Percentiles rank a stretch among this genome's conserved stretches.
These are phyloP conservation scores for Phaeosphaeriaceae sp. DNA, from an alignment of 2,329 filamentous ascomycete genomes.

Conservation along the genomic window DNA sequence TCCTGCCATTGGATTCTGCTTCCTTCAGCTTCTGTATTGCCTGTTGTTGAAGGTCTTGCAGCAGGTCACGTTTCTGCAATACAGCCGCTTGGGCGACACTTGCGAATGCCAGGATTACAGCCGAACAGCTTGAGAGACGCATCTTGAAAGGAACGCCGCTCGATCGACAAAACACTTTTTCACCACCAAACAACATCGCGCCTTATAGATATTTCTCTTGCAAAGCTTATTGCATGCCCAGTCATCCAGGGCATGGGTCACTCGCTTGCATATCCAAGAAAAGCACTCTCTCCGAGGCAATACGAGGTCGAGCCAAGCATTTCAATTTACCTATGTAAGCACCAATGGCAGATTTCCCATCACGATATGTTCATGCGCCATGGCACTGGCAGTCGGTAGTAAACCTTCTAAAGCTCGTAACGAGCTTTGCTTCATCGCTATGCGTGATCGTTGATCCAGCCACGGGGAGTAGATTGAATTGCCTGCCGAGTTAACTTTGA, in stretches of 20 bases:
- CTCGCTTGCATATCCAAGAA: neutral
- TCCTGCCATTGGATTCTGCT: conserved; percentile 10
- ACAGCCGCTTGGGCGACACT: conserved; percentile 12
- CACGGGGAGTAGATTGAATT: too few species aligned
- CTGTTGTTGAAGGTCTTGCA: conserved; percentile 20
- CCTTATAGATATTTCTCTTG: neutral
- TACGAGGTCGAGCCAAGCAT: neutral
- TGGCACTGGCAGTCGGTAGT: neutral
- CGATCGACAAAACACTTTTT: neutral
- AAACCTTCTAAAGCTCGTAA: neutral
- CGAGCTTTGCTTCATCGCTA: neutral
- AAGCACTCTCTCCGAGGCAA: neutral
- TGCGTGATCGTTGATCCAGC: neutral
- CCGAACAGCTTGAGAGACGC: conserved; percentile 4
- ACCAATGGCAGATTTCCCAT: neutral
- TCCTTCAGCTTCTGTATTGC: conserved; percentile 18
- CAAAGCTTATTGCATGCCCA: neutral
- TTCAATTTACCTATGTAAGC: neutral
- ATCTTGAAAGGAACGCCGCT: conserved; percentile 3
- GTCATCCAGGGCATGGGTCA: neutral
- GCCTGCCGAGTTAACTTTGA: too few species aligned
- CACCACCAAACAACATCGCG: neutral
- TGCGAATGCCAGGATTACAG: conserved; percentile 13
- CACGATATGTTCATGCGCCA: neutral
- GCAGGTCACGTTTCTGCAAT: conserved; percentile 12